Evolutionary conservation across 2,329 filamentous ascomycete genomes (phyloP).

Genomic region (Alternaria conjuncta): DNA sequence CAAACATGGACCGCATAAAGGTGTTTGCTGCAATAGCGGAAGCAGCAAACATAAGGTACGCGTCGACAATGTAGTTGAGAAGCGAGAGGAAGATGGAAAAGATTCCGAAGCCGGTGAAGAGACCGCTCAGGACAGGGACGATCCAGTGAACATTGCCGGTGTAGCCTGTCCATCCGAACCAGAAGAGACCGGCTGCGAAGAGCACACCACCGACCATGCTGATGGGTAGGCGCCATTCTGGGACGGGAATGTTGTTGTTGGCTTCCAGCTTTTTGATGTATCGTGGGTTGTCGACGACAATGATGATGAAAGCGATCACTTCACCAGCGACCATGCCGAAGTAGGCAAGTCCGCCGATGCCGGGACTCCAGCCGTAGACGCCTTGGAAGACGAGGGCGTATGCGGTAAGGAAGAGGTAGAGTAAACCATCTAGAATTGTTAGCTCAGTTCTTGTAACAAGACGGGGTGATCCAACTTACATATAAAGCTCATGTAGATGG

Average conservation of each 20-base stretch:
- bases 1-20: slow-evolving; percentile 59
- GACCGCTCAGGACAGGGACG: slow-evolving; percentile 51
- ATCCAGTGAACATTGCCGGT: slow-evolving; percentile 51
- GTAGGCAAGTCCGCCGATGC: slow-evolving; percentile 78
- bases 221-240: slow-evolving; percentile 64
- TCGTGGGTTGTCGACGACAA: slow-evolving; percentile 68
- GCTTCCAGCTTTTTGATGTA: slow-evolving; percentile 62
- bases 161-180: slow-evolving; percentile 54
- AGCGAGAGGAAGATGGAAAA: slow-evolving; percentile 64
- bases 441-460: neutral
- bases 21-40: slow-evolving; percentile 64
- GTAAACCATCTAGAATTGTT: slow-evolving; percentile 67
- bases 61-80: slow-evolving; percentile 66
- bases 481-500: slow-evolving; percentile 55
- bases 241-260: slow-evolving; percentile 60
- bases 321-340: slow-evolving; percentile 83
- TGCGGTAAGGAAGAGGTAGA: slow-evolving; percentile 82
- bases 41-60: slow-evolving; percentile 63
- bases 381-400: slow-evolving; percentile 80
- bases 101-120: slow-evolving; percentile 64
- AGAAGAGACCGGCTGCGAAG: slow-evolving; percentile 48
- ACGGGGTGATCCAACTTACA: slow-evolving; percentile 26
- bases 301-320: slow-evolving; percentile 68
- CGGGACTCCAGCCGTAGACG: slow-evolving; percentile 72
- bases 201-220: slow-evolving; percentile 60